These are phyloP conservation scores for Pichia sp. DNA, from an alignment of 1,139 yeast genomes.

Conservation along the genomic window DNA sequence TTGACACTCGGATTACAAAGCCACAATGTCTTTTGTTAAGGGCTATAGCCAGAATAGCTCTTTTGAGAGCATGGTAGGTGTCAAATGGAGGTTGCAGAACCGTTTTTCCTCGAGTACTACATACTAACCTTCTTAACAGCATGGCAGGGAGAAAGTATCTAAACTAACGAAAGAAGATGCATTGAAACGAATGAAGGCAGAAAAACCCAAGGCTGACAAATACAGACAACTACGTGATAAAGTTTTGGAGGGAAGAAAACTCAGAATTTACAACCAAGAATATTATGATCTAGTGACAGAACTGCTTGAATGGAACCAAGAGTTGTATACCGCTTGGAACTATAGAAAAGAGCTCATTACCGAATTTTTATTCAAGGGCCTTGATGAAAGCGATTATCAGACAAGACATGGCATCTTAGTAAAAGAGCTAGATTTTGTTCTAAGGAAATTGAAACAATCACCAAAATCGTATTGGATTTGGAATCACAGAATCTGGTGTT, in stretches of 20 bases:
- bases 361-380: slow-evolving; percentile 32
- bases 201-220: slow-evolving; percentile 47
- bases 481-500: slow-evolving; percentile 88
- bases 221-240: slow-evolving; percentile 47
- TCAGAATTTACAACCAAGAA: slow-evolving; percentile 35
- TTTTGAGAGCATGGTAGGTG: slow-evolving; percentile 12
- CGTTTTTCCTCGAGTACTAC: neutral
- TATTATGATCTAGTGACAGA: slow-evolving; percentile 53
- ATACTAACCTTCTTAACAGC: slow-evolving; percentile 37
- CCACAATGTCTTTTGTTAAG: slow-evolving; percentile 19
- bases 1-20: neutral
- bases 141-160: slow-evolving; percentile 63
- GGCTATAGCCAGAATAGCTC: slow-evolving; percentile 18
- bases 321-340: slow-evolving; percentile 88
- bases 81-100: neutral
- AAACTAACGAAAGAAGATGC: slow-evolving; percentile 51
- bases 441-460: slow-evolving; percentile 53
- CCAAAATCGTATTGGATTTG: slow-evolving; percentile 98
- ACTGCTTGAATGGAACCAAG: slow-evolving; percentile 70
- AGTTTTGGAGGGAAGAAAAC: slow-evolving; percentile 40
- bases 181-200: slow-evolving; percentile 51
- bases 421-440: slow-evolving; percentile 59
- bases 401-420: slow-evolving; percentile 41
- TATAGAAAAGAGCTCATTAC: slow-evolving; percentile 69
- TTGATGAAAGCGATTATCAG: slow-evolving; percentile 12